These are phyloP conservation scores for Fusarium vanettenii DNA, from an alignment of 2,329 filamentous ascomycete genomes.

Conservation along the genomic window DNA sequence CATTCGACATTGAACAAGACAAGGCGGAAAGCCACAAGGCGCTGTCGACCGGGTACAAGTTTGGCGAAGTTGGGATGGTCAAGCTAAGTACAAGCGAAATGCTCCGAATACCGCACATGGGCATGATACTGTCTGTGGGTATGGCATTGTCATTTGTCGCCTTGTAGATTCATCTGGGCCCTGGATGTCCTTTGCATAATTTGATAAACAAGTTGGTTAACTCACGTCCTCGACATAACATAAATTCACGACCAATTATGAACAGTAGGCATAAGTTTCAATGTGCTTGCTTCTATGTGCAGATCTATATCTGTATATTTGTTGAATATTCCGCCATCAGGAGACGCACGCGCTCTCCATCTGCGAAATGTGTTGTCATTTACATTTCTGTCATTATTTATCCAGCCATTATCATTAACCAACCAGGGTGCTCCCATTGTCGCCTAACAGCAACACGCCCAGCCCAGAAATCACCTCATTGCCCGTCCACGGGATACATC, in stretches of 20 bases:
- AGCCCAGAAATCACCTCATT: background rate
- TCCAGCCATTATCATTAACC: constrained; percentile 39
- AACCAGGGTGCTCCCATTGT: constrained; percentile 16
- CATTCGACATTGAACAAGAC: background rate
- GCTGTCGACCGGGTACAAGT: constrained; percentile 22
- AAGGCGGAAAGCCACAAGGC: background rate
- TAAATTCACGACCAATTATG: background rate
- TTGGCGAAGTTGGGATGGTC: constrained; percentile 29
- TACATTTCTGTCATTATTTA: constrained; percentile 36
- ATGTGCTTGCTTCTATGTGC: constrained; percentile 6
- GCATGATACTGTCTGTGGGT: background rate
- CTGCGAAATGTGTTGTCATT: constrained; percentile 21
- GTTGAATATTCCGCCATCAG: constrained; percentile 7
- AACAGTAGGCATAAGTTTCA: background rate
- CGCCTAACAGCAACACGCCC: constrained; percentile 20
- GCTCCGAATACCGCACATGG: constrained; percentile 3
- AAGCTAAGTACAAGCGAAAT: constrained; percentile 6
- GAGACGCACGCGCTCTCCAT: background rate
- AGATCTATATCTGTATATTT: constrained; percentile 17
- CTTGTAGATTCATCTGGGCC: background rate
- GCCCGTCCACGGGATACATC: constrained; percentile 13
- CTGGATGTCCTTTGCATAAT: background rate
- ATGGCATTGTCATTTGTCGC: background rate
- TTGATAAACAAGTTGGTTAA: background rate
- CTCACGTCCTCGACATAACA: background rate